These are phyloP conservation scores for Tetrapisispora fleetii DNA, from an alignment of 805 yeast species.

Conservation along the genomic window DNA sequence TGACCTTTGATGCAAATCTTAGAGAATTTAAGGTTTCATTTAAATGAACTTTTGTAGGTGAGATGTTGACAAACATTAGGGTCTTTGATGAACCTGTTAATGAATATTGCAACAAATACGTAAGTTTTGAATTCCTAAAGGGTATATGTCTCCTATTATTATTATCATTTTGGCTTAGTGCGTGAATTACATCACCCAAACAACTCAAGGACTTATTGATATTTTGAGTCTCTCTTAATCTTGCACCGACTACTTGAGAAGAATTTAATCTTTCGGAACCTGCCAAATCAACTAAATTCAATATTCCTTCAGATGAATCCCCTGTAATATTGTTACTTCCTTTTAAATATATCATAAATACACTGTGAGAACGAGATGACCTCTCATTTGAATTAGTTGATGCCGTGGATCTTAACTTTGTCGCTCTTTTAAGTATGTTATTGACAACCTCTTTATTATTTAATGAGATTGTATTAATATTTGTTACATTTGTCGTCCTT, in stretches of 20 bases:
- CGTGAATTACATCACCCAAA: constrained; percentile 79
- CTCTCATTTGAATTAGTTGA: constrained; percentile 71
- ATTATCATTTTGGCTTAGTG: constrained; percentile 45
- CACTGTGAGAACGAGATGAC: constrained; percentile 87
- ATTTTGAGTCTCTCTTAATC: constrained; percentile 78
- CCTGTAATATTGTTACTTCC: constrained; percentile 47
- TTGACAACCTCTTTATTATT: constrained; percentile 40
- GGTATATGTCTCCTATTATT: constrained; percentile 57
- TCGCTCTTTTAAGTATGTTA: constrained; percentile 43
- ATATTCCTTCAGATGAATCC: constrained; percentile 42
- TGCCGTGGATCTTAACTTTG: constrained; percentile 61
- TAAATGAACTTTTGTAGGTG: constrained; percentile 52
- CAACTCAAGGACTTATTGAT: constrained; percentile 83
- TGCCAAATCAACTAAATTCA: constrained; percentile 84
- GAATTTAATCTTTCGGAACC: constrained; percentile 80
- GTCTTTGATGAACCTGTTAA: constrained; percentile 82
- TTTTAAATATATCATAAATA: constrained; percentile 52
- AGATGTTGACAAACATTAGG: constrained; percentile 83
- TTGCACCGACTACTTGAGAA: constrained; percentile 69
- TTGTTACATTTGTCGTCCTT: constrained; percentile 51
- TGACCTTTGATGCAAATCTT: constrained; percentile 81
- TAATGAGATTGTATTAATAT: constrained; percentile 42
- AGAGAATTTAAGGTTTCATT: constrained; percentile 77
- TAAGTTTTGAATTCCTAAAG: constrained; percentile 86
- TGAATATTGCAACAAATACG: constrained; percentile 76